Conservation (phyloP, 202 grass and related monocot species). For the Panicum virgatum region DNA sequence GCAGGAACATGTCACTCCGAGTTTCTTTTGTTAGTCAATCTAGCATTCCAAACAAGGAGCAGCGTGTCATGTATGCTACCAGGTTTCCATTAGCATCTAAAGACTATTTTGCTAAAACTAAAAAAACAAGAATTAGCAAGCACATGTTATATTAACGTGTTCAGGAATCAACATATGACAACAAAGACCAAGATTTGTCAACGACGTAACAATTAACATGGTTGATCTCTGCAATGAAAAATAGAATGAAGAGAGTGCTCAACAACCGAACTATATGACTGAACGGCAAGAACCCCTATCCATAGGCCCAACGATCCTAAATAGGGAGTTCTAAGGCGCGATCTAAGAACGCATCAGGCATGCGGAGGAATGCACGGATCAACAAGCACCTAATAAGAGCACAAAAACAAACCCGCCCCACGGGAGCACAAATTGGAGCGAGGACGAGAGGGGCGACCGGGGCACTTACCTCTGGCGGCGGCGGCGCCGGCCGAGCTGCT, state of each 20-base stretch:
- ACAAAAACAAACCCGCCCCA: not conserved
- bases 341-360: not conserved
- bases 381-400: not conserved
- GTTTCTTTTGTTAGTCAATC: not conserved
- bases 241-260: not conserved
- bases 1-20: not conserved
- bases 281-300: not conserved
- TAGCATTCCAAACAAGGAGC: not conserved
- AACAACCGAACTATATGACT: conserved; percentile 27
- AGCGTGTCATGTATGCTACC: not conserved
- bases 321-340: not conserved
- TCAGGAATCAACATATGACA: conserved; percentile 7
- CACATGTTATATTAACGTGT: not conserved
- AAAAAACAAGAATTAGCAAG: not conserved
- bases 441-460: not conserved
- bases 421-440: conserved; percentile 15
- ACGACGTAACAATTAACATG: not conserved
- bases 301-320: not conserved
- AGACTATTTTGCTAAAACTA: not conserved
- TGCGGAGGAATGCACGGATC: not conserved
- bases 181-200: not conserved
- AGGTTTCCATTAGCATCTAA: conserved; percentile 9
- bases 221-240: not conserved
- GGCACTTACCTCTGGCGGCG: conserved; percentile 37
- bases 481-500: no score